A percentile compares a stretch with the other conserved stretches of the same genome.
Evolutionary conservation across 176 grass and related monocot species (phyloP).

Genomic region (Cenchrus purpureus): DNA sequence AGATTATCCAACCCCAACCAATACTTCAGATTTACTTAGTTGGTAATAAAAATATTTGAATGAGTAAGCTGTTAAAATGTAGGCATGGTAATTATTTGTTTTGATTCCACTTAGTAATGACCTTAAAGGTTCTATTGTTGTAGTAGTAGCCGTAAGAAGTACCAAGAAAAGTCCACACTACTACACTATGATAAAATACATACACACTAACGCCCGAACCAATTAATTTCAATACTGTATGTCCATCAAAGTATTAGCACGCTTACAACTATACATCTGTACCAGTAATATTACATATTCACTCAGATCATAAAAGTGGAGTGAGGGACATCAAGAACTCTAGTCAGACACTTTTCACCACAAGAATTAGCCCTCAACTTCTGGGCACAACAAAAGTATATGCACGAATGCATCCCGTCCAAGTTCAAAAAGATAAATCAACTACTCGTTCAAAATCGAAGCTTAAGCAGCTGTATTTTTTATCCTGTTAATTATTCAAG

Average conservation of each 20-base stretch:
- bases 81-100: background rate
- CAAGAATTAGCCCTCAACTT: background rate
- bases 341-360: background rate
- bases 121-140: no score
- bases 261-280: background rate
- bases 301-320: background rate
- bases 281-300: background rate
- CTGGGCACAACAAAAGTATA: background rate
- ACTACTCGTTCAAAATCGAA: background rate
- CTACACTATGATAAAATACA: background rate
- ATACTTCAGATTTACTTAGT: background rate
- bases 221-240: background rate
- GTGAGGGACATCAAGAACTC: background rate
- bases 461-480: background rate
- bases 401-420: background rate
- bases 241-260: background rate
- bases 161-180: background rate
- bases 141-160: background rate
- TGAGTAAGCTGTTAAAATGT: background rate
- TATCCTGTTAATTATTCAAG: background rate
- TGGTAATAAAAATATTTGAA: background rate
- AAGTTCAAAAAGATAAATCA: slow-evolving; percentile 24
- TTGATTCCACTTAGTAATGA: background rate
- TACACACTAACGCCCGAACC: background rate
- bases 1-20: background rate